Evolutionary conservation across 2,329 filamentous ascomycete genomes (phyloP).

Genomic region (Ceratocystis eucalypticola): DNA sequence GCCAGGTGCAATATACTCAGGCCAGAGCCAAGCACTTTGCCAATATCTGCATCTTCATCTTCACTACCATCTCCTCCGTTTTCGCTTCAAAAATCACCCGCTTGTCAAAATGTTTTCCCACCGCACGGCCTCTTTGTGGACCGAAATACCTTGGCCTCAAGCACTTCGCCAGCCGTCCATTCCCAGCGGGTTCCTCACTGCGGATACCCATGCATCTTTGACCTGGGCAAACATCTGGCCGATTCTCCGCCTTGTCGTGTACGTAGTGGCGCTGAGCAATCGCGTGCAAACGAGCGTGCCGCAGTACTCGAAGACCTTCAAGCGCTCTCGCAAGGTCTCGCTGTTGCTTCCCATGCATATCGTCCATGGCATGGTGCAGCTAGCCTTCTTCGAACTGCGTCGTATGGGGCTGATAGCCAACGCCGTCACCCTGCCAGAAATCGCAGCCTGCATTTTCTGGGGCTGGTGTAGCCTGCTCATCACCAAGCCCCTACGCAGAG

Average conservation of each 20-base stretch:
- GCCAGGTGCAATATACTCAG: not conserved
- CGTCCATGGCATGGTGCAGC: conserved; percentile 5
- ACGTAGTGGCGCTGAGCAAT: not conserved
- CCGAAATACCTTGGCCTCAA: not conserved
- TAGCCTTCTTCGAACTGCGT: conserved; percentile 12
- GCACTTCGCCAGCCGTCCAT: not conserved
- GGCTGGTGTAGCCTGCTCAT: conserved; percentile 6
- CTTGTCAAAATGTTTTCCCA: not conserved
- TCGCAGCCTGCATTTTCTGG: conserved; percentile 5
- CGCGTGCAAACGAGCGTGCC: conserved; percentile 8
- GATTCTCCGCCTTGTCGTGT: conserved; percentile 8
- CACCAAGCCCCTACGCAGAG: conserved; percentile 14
- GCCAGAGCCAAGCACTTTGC: not conserved
- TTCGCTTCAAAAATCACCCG: not conserved
- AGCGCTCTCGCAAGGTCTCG: conserved; percentile 11
- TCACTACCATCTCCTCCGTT: not conserved
- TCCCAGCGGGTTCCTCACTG: not conserved
- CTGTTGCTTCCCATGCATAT: conserved; percentile 14
- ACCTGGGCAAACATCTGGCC: conserved; percentile 5
- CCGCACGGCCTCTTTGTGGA: not conserved
- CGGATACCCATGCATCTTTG: not conserved
- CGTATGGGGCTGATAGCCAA: not conserved
- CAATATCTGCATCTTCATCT: not conserved
- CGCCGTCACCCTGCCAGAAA: not conserved
- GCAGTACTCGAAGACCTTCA: conserved; percentile 9